These are phyloP conservation scores for Cardamine occulta DNA, from an alignment of 345 rosid genomes.

Conservation along the genomic window DNA sequence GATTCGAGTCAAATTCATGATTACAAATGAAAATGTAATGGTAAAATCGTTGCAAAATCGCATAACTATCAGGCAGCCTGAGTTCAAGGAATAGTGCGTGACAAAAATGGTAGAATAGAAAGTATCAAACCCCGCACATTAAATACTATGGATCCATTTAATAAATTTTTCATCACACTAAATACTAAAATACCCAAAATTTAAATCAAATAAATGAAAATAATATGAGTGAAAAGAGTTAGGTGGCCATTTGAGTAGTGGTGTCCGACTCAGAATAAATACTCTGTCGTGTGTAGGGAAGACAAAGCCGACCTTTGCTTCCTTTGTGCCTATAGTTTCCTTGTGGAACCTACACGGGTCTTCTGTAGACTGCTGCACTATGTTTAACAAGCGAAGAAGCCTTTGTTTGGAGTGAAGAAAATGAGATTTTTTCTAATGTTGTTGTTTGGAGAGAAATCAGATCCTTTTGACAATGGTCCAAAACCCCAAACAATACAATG, in stretches of 20 bases:
- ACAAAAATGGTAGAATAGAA: background rate
- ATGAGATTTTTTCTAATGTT: background rate
- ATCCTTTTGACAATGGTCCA: background rate
- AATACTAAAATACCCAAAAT: background rate
- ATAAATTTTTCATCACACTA: background rate
- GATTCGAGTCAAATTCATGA: background rate
- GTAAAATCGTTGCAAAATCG: background rate
- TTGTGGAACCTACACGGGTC: background rate
- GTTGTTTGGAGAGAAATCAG: background rate
- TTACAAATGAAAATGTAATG: too few species aligned
- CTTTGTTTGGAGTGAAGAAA: background rate
- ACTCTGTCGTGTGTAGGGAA: background rate
- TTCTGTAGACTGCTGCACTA: background rate
- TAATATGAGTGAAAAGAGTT: background rate
- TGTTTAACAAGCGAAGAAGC: background rate
- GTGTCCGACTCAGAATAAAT: background rate
- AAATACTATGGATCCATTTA: background rate
- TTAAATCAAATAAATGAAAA: background rate
- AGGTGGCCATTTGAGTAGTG: background rate
- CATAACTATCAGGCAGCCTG: background rate
- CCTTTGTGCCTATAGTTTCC: background rate
- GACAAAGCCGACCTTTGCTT: background rate
- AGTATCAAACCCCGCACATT: background rate
- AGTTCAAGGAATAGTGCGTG: background rate
- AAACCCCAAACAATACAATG: background rate